A percentile compares a stretch with the other conserved stretches of the same genome.
These are phyloP conservation scores for Paramyrothecium roridum DNA, from an alignment of 2,329 filamentous ascomycete species.

Conservation along the genomic window DNA sequence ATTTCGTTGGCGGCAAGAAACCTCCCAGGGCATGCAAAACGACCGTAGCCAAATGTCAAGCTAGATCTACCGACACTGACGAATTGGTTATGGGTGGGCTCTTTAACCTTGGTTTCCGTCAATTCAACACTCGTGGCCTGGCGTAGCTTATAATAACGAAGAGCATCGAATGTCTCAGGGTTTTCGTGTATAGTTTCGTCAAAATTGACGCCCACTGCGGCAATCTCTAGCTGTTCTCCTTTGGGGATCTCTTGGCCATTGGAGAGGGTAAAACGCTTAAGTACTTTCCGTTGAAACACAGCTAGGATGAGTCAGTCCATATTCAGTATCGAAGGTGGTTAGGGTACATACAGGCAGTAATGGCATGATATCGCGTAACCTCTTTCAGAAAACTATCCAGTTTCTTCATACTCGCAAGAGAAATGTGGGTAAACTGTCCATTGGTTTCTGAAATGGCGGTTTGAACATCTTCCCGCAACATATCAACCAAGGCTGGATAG, in stretches of 20 bases:
- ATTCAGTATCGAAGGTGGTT: not conserved
- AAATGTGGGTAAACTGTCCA: conserved; percentile 28
- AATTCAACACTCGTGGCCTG: conserved; percentile 13
- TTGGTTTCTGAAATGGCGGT: conserved; percentile 29
- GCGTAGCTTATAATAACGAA: conserved; percentile 41
- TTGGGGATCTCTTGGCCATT: conserved; percentile 49
- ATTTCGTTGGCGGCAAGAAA: conserved; percentile 44
- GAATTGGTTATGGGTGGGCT: conserved; percentile 32
- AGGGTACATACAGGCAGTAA: conserved; percentile 24
- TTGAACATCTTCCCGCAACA: conserved; percentile 48
- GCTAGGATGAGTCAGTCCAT: conserved; percentile 13
- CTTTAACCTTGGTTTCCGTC: conserved; percentile 7
- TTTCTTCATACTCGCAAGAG: conserved; percentile 34
- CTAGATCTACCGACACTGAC: conserved; percentile 32
- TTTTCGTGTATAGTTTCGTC: conserved; percentile 30
- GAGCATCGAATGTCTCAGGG: conserved; percentile 36
- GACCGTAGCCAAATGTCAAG: conserved; percentile 33
- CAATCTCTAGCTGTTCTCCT: conserved; percentile 38
- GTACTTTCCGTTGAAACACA: conserved; percentile 48
- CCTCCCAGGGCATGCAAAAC: conserved; percentile 38
- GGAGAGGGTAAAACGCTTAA: conserved; percentile 47
- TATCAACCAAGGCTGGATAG: conserved; percentile 45
- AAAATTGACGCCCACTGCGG: conserved; percentile 28
- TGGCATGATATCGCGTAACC: conserved; percentile 27
- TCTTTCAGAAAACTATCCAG: conserved; percentile 39